phyloP scores from a whole-genome alignment of 108 stramenopile species.

The Skeletonema costatum region DNA sequence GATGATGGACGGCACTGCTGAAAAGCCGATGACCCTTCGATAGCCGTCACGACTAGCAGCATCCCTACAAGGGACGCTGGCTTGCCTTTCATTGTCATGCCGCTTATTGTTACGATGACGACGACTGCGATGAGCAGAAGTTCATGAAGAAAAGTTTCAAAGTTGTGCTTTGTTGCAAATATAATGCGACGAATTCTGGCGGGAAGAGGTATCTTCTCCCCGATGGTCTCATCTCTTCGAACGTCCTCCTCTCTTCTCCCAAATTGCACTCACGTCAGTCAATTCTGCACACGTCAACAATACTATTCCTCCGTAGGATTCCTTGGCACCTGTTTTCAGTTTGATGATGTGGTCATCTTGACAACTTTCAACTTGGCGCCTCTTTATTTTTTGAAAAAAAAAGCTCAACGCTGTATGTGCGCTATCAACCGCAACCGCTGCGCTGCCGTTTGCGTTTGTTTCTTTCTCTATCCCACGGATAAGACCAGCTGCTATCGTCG shows the following conservation, averaged over 20 bases:
- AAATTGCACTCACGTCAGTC: background rate
- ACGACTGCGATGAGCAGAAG: too few species aligned
- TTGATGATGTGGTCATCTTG: background rate
- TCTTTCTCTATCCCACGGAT: background rate
- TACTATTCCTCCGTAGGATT: background rate
- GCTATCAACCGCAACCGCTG: too few species aligned
- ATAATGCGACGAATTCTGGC: too few species aligned
- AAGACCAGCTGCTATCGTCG: background rate
- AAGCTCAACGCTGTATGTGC: background rate
- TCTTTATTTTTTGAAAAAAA: background rate
- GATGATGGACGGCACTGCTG: background rate
- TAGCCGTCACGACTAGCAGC: background rate
- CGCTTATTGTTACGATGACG: background rate
- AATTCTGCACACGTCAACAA: background rate
- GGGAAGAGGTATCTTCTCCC: too few species aligned
- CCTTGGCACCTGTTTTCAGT: background rate
- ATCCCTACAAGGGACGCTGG: background rate
- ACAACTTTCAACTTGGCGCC: background rate
- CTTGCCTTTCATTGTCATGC: background rate
- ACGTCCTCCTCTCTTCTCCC: background rate
- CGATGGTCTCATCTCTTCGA: background rate
- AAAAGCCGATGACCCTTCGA: background rate
- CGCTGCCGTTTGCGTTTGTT: background rate
- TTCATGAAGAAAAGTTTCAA: too few species aligned
- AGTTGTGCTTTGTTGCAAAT: too few species aligned